Base-by-base conservation (phyloP, 441 rosid species). In the Adansonia grandidieri region DNA sequence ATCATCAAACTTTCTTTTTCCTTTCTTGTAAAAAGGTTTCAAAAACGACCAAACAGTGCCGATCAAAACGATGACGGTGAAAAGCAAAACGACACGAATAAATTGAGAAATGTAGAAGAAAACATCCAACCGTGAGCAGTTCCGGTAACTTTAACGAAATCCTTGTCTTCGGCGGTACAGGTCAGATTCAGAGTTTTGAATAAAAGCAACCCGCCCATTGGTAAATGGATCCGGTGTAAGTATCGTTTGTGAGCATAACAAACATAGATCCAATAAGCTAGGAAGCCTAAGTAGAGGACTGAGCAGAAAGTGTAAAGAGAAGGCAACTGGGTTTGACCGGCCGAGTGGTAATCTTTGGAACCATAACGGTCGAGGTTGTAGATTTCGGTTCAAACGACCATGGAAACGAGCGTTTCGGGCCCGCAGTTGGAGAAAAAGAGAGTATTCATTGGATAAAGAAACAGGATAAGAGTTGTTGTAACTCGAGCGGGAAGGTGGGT, bases 1-100 rank as follows among this genome's bases (percentile, higher is more conserved):
- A 96, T 91, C 67, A 62, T 62, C 44, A 62, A 62, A 62, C 67
- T 40, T 24, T 62, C 67, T 62, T 62, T 32, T 28, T 42, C 17
- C 42, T 28, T 62, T 62, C 67, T 62, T 62, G 67, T 62, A 62
- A 24, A 28, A 62, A 94, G 99, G 99, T 77, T 93, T 96, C 80
- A 96, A 79, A 73, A 96, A 93, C 28, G 99, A 96, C 99, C 98
- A 86, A 0, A 98, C 97, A 0, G 98, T 94, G 5, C 98, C 98
- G 63, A 96, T 88, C 93, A 96, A 88, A 64, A 96, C 89, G 67
- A 96, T 88, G 47, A 96, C 98, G 0, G 98, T 92, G 78, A 94
- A 96, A 9, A 94, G 88, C 61, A 87, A 79, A 54, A 94, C 92
- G 1, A 94, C 97, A 85, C 78, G 89, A 47, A 96, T 85, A 74